Percentiles rank a stretch among this genome's conserved stretches.
phyloP scores from a whole-genome alignment of 805 yeast species.

The Saccharomycopsis vini region DNA sequence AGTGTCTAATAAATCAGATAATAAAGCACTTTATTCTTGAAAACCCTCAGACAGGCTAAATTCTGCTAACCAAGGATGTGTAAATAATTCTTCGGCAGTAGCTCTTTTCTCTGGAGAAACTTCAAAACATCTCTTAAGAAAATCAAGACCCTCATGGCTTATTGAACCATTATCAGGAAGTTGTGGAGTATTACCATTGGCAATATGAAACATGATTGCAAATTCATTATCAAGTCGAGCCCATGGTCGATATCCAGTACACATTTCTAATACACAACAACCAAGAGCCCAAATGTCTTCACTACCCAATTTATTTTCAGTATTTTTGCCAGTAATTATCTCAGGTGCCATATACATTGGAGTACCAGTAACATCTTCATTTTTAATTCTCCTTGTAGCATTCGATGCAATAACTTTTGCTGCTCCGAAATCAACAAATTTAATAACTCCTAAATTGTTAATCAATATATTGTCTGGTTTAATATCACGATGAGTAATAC shows the following conservation, averaged over 20 bases:
- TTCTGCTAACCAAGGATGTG: slow-evolving; percentile 65
- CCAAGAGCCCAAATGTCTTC: slow-evolving; percentile 94
- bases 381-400: slow-evolving; percentile 13
- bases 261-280: slow-evolving; percentile 93
- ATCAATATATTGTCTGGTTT: slow-evolving; percentile 71
- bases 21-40: slow-evolving; percentile 7
- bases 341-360: slow-evolving; percentile 99
- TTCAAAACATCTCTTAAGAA: slow-evolving; percentile 67
- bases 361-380: slow-evolving; percentile 54
- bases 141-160: slow-evolving; percentile 60
- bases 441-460: slow-evolving; percentile 28
- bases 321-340: slow-evolving; percentile 66
- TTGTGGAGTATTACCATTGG: slow-evolving; percentile 87
- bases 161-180: slow-evolving; percentile 74
- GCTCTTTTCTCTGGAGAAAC: slow-evolving; percentile 76
- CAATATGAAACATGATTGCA: slow-evolving; percentile 98
- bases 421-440: slow-evolving; percentile 96
- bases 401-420: slow-evolving; percentile 54
- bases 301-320: slow-evolving; percentile 32
- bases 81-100: slow-evolving; percentile 73
- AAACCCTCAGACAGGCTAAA: slow-evolving; percentile 4
- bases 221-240: slow-evolving; percentile 91
- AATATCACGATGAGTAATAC: slow-evolving; percentile 93
- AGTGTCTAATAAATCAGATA: neutral
- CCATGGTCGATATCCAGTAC: slow-evolving; percentile 96